Evolutionary conservation across 2,329 filamentous ascomycete genomes (phyloP), one percentile per base, ranked within the genome.

Genomic region (Apiospora phragmitis): DNA sequence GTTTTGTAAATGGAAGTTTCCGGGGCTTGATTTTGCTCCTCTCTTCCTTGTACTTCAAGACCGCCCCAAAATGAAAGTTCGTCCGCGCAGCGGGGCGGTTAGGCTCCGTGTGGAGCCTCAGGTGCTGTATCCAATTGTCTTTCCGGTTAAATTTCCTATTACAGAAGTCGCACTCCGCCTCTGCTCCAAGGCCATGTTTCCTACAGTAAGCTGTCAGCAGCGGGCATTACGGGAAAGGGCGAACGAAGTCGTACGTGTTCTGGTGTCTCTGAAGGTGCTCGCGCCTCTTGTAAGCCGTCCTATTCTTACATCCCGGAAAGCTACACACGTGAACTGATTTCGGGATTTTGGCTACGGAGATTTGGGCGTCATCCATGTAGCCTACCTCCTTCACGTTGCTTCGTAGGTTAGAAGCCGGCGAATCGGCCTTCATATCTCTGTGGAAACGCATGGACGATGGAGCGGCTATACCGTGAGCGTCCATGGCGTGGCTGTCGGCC

Each of bases 231-330:
- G 42, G 16, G 42, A n/a, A 45, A 21, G 42, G 11, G 42, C 42
- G 4, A 14, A 24, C 8, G 35, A n/a, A 26, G 5, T 2, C 62
- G 14, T 43, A 66, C 62, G 85, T 85, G 69, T 83, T 82, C 69
- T 85, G 81, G 75, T 89, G 87, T 41, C 87, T 83, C 80, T 88
- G 89, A 26, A 89, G 78, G 72, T 89, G 87, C 77, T 89, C 87
- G 32, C 84, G 85, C 69, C 87, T 82, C 74, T 85, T 84, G 72
- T 86, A 88, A 0, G 82, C 82, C 74, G 84, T 75, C 65, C 6
- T 45, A 21, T 45, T 45, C 42, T 45, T 45, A 6, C 42, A 45
- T 45, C 42, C 42, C 14, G 14, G 14, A 21, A 45, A 45, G 42
- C 16, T 21, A n/a, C 45, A 47, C 45, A 47, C 21, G 6, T 24